These are phyloP conservation scores for Lichtheimia hyalospora DNA, from an alignment of 371 early-diverging fungal genomes.

Conservation along the genomic window DNA sequence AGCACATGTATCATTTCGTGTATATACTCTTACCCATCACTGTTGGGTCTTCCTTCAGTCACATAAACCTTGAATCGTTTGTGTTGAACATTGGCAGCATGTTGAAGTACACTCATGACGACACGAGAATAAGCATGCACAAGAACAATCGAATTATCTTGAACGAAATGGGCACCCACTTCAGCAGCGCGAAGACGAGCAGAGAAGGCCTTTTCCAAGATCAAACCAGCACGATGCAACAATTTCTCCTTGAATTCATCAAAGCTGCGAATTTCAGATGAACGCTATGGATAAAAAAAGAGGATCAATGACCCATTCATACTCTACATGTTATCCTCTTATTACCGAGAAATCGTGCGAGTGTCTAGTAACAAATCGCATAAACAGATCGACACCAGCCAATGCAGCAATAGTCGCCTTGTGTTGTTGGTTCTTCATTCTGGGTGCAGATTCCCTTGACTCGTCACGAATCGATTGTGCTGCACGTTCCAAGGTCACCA, in stretches of 20 bases:
- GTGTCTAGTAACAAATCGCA: conserved; percentile 75
- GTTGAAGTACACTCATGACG: conserved; percentile 80
- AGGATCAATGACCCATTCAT: neutral
- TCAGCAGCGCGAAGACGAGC: conserved; percentile 80
- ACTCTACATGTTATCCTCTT: neutral
- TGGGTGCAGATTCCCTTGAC: conserved; percentile 21
- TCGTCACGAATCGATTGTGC: conserved; percentile 57
- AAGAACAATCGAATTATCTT: conserved; percentile 86
- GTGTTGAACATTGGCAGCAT: conserved; percentile 72
- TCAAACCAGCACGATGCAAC: conserved; percentile 68
- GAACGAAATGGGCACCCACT: conserved; percentile 85
- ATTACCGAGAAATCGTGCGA: conserved; percentile 67
- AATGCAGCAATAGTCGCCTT: conserved; percentile 51
- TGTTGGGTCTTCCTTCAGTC: conserved; percentile 82
- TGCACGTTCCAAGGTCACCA: conserved; percentile 73
- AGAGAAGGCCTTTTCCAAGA: conserved; percentile 71
- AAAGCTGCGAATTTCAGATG: conserved; percentile 47
- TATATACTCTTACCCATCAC: conserved; percentile 61
- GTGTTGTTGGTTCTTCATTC: conserved; percentile 33
- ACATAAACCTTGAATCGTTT: conserved; percentile 88
- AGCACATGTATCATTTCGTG: neutral
- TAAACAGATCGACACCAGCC: conserved; percentile 91
- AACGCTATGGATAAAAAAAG: conserved; percentile 19
- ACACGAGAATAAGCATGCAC: conserved; percentile 95
- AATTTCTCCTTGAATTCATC: conserved; percentile 80